Conservation (phyloP, 306 rosid species). For the Inga leiocalycina region DNA sequence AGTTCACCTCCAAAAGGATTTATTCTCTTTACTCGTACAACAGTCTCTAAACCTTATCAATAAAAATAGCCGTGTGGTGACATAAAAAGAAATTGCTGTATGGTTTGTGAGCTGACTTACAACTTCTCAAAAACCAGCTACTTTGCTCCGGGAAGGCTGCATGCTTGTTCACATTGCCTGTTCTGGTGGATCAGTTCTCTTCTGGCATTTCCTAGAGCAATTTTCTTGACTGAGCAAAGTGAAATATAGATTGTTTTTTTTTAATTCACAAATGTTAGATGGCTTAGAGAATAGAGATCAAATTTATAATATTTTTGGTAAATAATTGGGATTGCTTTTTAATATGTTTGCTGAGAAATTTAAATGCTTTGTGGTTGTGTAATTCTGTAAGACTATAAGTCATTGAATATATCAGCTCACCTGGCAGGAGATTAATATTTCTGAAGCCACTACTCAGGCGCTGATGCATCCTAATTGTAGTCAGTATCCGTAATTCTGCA, state of each 20-base stretch:
- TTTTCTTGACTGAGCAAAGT: slow-evolving; percentile 1
- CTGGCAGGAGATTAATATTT: background rate
- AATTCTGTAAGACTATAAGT: background rate
- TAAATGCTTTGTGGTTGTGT: background rate
- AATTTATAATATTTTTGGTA: background rate
- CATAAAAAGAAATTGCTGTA: background rate
- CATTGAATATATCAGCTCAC: background rate
- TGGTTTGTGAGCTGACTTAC: background rate
- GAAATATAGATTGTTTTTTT: background rate
- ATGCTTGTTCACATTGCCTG: background rate
- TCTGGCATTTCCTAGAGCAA: background rate
- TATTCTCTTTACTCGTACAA: background rate
- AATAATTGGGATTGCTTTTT: background rate
- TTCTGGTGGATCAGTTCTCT: background rate
- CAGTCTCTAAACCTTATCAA: background rate
- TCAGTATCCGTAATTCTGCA: background rate
- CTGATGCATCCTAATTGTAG: background rate
- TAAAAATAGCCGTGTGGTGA: background rate
- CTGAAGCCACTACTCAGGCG: background rate
- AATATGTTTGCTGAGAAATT: background rate
- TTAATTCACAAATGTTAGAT: background rate
- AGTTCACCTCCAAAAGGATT: background rate
- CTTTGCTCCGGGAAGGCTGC: background rate
- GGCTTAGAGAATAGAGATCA: background rate
- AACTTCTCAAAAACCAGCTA: background rate